phyloP scores from a whole-genome alignment of 164 flowering plant species.

The Litsea cubeba region DNA sequence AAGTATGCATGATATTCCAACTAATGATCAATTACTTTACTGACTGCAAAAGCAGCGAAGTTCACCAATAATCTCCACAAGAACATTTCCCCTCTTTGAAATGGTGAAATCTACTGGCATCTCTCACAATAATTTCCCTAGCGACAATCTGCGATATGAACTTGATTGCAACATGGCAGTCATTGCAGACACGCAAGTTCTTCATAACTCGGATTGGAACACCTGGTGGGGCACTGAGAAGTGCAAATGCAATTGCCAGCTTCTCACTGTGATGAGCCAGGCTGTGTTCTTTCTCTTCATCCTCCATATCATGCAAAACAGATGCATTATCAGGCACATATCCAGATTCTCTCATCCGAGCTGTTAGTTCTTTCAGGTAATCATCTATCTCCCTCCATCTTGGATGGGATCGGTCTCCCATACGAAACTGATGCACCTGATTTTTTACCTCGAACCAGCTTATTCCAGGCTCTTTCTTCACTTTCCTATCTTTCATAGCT shows the following conservation, averaged over 20 bases:
- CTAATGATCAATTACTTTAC: background rate
- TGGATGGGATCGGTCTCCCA: slow-evolving; percentile 53
- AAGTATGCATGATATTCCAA: background rate
- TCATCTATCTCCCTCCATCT: slow-evolving; percentile 37
- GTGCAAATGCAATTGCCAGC: slow-evolving; percentile 64
- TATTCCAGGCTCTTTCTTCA: slow-evolving; percentile 76
- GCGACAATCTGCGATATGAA: slow-evolving; percentile 38
- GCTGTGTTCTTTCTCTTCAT: slow-evolving; percentile 53
- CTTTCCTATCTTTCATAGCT: slow-evolving; percentile 50
- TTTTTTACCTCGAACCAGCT: slow-evolving; percentile 79
- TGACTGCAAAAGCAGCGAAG: background rate
- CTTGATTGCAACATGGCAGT: slow-evolving; percentile 66
- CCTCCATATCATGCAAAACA: slow-evolving; percentile 60
- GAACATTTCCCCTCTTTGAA: slow-evolving; percentile 65
- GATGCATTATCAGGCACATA: slow-evolving; percentile 48
- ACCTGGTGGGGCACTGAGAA: slow-evolving; percentile 39
- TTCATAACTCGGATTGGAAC: slow-evolving; percentile 65
- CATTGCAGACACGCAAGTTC: slow-evolving; percentile 62
- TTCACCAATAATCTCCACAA: slow-evolving; percentile 42
- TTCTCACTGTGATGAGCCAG: slow-evolving; percentile 69
- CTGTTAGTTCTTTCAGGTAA: slow-evolving; percentile 44
- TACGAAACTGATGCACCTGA: slow-evolving; percentile 50
- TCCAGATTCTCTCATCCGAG: slow-evolving; percentile 46
- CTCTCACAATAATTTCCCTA: slow-evolving; percentile 64
- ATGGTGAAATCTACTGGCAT: slow-evolving; percentile 72